Evolutionary conservation across 495 filamentous ascomycete species (phyloP).

Genomic region (Tetracladium setigerum): DNA sequence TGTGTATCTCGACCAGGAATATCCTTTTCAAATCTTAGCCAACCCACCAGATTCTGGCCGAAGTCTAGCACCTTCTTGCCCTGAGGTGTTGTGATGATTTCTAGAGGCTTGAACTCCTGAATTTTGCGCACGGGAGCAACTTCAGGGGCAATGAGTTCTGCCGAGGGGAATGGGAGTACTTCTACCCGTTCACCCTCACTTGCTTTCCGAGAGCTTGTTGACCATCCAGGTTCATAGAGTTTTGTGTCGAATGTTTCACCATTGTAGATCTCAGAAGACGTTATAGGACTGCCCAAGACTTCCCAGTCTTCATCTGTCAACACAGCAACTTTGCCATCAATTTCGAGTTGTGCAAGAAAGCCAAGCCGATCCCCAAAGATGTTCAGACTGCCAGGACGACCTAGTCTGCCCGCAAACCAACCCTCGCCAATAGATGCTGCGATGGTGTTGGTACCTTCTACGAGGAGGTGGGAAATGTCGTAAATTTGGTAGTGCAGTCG

Average conservation of each 20-base stretch:
- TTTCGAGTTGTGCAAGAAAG: constrained; percentile 32
- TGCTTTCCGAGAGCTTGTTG: constrained; percentile 15
- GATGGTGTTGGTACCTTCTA: constrained; percentile 29
- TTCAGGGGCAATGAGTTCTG: background rate
- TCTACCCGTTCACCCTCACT: background rate
- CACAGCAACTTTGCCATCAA: constrained; percentile 22
- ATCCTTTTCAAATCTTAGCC: constrained; percentile 27
- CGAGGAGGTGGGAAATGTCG: constrained; percentile 32
- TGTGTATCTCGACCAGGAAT: constrained; percentile 23
- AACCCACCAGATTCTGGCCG: constrained; percentile 47
- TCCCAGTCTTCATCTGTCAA: constrained; percentile 35
- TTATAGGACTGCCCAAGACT: constrained; percentile 29
- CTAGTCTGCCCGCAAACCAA: constrained; percentile 40
- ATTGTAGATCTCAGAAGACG: constrained; percentile 41
- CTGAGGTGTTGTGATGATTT: constrained; percentile 31
- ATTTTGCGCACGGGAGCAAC: background rate
- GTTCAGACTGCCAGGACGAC: constrained; percentile 17
- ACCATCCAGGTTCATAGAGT: constrained; percentile 13
- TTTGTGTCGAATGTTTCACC: constrained; percentile 39
- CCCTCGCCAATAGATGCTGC: constrained; percentile 42
- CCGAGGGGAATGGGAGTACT: background rate
- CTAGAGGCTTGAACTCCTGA: constrained; percentile 21
- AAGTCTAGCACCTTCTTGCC: constrained; percentile 42
- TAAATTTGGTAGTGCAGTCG: constrained; percentile 39
- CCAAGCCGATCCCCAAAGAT: constrained; percentile 38